Percentiles rank a stretch among this genome's conserved stretches.
Conservation (phyloP, 108 stramenopile species). For the Cylindrotheca fusiformis region DNA sequence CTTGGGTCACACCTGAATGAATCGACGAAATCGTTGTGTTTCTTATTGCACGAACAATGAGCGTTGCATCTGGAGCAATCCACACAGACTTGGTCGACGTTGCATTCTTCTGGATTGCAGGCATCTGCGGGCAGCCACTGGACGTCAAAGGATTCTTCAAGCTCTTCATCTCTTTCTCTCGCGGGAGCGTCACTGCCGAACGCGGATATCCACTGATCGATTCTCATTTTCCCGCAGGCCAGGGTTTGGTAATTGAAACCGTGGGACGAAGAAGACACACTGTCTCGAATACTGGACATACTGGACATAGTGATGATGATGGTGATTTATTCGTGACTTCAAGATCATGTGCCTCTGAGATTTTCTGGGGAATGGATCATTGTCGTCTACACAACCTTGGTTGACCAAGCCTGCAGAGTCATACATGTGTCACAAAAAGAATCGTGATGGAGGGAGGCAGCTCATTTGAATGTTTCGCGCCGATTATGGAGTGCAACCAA, state of each 20-base stretch:
- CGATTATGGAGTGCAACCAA: no score
- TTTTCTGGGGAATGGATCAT: no score
- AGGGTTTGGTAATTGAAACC: constrained; percentile 9
- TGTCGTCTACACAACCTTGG: no score
- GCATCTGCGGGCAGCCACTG: no score
- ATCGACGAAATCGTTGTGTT: not conserved
- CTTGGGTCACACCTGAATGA: not conserved
- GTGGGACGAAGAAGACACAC: not conserved
- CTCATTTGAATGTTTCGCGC: no score
- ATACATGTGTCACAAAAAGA: no score
- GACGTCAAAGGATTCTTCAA: not conserved
- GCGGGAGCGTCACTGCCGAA: not conserved
- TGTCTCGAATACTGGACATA: no score
- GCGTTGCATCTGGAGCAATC: constrained; percentile 8
- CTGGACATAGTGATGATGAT: no score
- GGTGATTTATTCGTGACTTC: no score
- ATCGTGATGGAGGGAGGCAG: no score
- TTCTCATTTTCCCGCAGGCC: constrained; percentile 1
- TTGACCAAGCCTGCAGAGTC: no score
- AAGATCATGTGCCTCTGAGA: no score
- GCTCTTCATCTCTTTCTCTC: not conserved
- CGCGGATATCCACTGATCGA: not conserved
- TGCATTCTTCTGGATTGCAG: not conserved
- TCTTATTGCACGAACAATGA: constrained; percentile 8
- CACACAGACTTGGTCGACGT: constrained; percentile 7